phyloP scores from a whole-genome alignment of 2,329 filamentous ascomycete genomes.

The Penicillium sp. region DNA sequence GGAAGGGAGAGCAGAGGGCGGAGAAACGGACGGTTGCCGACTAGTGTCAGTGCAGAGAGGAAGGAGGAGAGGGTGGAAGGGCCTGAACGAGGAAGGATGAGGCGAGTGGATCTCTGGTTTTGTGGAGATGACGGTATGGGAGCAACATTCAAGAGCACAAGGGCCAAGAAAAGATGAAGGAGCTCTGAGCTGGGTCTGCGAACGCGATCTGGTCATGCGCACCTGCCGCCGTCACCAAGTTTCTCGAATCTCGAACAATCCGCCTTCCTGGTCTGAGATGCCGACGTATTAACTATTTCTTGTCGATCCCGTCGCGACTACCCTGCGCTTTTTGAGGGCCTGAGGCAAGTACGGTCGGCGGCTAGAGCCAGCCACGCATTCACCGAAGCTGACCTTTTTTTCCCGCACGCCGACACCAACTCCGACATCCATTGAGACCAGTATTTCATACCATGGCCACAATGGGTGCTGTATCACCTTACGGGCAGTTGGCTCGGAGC shows the following conservation, averaged over 20 bases:
- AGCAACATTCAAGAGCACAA: constrained; percentile 9
- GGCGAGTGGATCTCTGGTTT: constrained; percentile 22
- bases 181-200: neutral
- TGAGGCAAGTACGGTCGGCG: constrained; percentile 16
- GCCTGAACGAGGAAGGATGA: constrained; percentile 25
- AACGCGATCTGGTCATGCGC: neutral
- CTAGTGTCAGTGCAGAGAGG: constrained; percentile 11
- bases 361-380: constrained; percentile 19
- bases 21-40: constrained; percentile 13
- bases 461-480: constrained; percentile 33
- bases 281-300: constrained; percentile 4
- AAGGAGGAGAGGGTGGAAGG: constrained; percentile 17
- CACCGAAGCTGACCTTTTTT: constrained; percentile 28
- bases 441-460: constrained; percentile 31
- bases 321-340: constrained; percentile 6
- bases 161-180: neutral
- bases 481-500: constrained; percentile 35
- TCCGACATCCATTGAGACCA: constrained; percentile 6
- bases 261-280: too few relatives aligned
- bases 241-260: neutral
- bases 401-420: constrained; percentile 8
- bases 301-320: constrained; percentile 17
- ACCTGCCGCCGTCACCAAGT: neutral
- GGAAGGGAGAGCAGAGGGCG: constrained; percentile 7
- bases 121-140: constrained; percentile 26